A percentile compares a stretch with the other conserved stretches of the same genome.
phyloP scores from a whole-genome alignment of 2,329 filamentous ascomycete species.

The Arthrinium puccinioides region DNA sequence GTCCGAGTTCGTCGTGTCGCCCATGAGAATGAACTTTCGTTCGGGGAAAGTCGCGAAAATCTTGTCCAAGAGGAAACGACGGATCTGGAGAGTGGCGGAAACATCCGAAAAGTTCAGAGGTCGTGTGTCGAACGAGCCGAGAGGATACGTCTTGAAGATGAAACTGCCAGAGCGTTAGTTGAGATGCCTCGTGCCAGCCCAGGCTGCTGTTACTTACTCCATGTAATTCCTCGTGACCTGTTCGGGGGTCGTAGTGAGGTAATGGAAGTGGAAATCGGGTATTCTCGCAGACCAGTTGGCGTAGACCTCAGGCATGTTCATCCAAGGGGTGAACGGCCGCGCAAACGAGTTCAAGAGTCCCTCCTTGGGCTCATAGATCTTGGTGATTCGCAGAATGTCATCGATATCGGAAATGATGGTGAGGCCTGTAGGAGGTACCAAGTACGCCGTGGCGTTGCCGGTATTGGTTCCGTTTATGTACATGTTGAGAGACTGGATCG shows the following conservation, averaged over 20 bases:
- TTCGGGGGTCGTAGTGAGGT: conserved; percentile 74
- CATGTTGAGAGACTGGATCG: conserved; percentile 62
- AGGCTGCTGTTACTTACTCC: conserved; percentile 34
- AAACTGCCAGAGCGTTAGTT: conserved; percentile 29
- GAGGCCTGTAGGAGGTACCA: conserved; percentile 62
- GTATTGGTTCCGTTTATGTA: conserved; percentile 56
- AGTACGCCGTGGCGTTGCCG: conserved; percentile 70
- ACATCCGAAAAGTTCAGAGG: conserved; percentile 76
- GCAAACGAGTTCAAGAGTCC: conserved; percentile 74
- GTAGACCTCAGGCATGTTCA: conserved; percentile 76
- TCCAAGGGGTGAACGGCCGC: conserved; percentile 61
- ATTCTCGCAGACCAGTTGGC: conserved; percentile 65
- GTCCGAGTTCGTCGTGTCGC: conserved; percentile 70
- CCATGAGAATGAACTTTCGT: conserved; percentile 68
- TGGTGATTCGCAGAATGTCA: conserved; percentile 72
- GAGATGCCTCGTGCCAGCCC: not conserved
- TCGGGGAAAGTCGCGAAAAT: conserved; percentile 69
- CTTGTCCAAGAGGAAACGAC: conserved; percentile 61
- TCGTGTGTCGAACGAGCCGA: conserved; percentile 70
- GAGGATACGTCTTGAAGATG: conserved; percentile 71
- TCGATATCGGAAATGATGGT: conserved; percentile 74
- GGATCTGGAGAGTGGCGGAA: conserved; percentile 63
- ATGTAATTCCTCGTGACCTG: conserved; percentile 73
- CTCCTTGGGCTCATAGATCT: conserved; percentile 70
- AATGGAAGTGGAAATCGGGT: conserved; percentile 69